phyloP scores from a whole-genome alignment of 2,329 filamentous ascomycete species.

The Nothopassalora personata region DNA sequence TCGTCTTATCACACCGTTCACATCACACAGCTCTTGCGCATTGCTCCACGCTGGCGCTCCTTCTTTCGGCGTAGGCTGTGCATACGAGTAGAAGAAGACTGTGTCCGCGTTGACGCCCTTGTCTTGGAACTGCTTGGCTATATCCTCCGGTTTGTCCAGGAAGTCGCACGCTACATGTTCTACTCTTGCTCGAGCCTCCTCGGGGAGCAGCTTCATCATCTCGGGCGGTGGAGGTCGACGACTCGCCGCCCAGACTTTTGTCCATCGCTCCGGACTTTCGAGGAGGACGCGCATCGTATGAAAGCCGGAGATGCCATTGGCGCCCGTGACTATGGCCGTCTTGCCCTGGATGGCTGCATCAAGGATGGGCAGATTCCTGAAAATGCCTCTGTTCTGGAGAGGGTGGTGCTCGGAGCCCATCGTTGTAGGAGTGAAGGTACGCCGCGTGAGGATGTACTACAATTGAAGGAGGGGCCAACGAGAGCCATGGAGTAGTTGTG shows the following conservation, averaged over 20 bases:
- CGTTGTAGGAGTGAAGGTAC: not conserved
- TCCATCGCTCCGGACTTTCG: slow-evolving; percentile 46
- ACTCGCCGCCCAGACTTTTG: slow-evolving; percentile 48
- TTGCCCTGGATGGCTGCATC: slow-evolving; percentile 40
- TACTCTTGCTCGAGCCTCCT: slow-evolving; percentile 25
- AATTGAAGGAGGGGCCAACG: not conserved
- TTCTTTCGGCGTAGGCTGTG: slow-evolving; percentile 45
- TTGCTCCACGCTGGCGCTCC: slow-evolving; percentile 45
- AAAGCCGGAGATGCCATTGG: slow-evolving; percentile 51
- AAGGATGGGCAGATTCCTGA: slow-evolving; percentile 46
- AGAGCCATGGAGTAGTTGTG: not conserved
- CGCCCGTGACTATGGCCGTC: slow-evolving; percentile 50
- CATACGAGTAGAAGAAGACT: slow-evolving; percentile 52
- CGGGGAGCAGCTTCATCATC: slow-evolving; percentile 34
- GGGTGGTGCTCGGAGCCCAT: slow-evolving; percentile 27
- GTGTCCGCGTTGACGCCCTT: slow-evolving; percentile 38
- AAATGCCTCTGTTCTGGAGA: slow-evolving; percentile 39
- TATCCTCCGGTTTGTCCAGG: slow-evolving; percentile 33
- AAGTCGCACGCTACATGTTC: slow-evolving; percentile 35
- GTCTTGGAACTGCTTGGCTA: slow-evolving; percentile 33
- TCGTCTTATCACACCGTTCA: slow-evolving; percentile 42
- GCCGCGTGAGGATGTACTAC: not conserved
- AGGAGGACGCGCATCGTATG: slow-evolving; percentile 48
- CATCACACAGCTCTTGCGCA: slow-evolving; percentile 45
- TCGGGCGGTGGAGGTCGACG: slow-evolving; percentile 41